Conservation (phyloP, 2,329 filamentous ascomycete species). For the Geosmithia flava region DNA sequence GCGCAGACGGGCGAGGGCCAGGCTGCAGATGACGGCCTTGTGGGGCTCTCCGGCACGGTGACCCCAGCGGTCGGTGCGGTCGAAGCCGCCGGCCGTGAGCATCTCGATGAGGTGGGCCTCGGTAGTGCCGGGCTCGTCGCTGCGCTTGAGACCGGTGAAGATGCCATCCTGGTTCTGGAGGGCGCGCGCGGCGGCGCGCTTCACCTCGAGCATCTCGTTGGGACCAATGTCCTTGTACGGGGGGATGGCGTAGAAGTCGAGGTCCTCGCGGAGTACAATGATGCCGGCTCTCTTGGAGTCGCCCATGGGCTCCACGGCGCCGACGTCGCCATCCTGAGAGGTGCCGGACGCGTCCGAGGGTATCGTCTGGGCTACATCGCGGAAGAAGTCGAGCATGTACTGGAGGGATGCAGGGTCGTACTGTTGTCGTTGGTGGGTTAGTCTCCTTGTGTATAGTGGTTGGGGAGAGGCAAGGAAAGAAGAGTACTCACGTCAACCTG, state of each 20-base stretch:
- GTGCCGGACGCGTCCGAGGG: constrained; percentile 58
- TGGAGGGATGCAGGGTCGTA: constrained; percentile 94
- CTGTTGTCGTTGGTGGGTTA: constrained; percentile 32
- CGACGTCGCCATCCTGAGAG: constrained; percentile 49
- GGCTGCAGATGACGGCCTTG: constrained; percentile 95
- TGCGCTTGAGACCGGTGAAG: constrained; percentile 88
- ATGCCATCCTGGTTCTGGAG: constrained; percentile 85
- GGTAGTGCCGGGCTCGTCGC: constrained; percentile 89
- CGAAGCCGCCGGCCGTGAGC: constrained; percentile 95
- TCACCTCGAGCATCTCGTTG: constrained; percentile 88
- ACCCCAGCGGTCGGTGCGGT: constrained; percentile 90
- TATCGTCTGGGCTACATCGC: constrained; percentile 92
- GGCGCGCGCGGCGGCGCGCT: constrained; percentile 80
- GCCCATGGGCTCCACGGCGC: constrained; percentile 64
- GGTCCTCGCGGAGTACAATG: constrained; percentile 88
- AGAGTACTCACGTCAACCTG: constrained; percentile 81
- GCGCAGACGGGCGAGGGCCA: constrained; percentile 82
- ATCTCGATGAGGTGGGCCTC: constrained; percentile 99
- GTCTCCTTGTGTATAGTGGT: background rate
- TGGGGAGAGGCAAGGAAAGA: background rate
- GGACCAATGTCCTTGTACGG: constrained; percentile 74
- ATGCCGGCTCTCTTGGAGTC: constrained; percentile 91
- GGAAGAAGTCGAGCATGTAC: constrained; percentile 99
- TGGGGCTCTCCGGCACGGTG: constrained; percentile 95
- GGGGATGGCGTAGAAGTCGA: constrained; percentile 96